phyloP scores from a whole-genome alignment of 768 basidiomycete genomes.

The Polyporus arcularius region DNA sequence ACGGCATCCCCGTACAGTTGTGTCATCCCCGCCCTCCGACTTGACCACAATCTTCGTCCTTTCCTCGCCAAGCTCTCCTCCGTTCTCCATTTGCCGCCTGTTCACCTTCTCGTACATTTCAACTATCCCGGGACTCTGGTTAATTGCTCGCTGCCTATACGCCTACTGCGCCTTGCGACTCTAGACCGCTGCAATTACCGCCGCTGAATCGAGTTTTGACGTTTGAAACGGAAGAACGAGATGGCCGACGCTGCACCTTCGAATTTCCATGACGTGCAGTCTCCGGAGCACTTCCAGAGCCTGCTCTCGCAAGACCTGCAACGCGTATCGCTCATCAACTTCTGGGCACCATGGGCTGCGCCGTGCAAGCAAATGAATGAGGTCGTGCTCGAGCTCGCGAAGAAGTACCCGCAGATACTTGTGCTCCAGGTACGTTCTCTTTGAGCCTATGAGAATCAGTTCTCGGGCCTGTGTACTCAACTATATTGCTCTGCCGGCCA shows the following conservation, averaged over 20 bases:
- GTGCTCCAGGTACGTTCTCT: slow-evolving; percentile 64
- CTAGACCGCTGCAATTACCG: too few relatives aligned
- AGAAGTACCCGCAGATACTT: slow-evolving; percentile 65
- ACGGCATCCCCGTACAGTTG: background rate
- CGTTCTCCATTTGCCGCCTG: background rate
- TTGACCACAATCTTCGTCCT: slow-evolving; percentile 6
- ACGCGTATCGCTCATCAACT: slow-evolving; percentile 85
- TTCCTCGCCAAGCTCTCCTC: background rate
- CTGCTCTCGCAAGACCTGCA: slow-evolving; percentile 76
- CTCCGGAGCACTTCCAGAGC: slow-evolving; percentile 71
- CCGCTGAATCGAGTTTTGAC: background rate
- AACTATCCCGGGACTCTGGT: background rate
- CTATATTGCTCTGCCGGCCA: slow-evolving; percentile 26
- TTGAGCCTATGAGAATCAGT: background rate
- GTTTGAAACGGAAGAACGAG: background rate
- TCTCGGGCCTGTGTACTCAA: background rate
- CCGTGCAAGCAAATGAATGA: slow-evolving; percentile 91
- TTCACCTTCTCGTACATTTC: background rate
- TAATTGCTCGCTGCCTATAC: background rate
- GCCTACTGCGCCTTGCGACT: background rate
- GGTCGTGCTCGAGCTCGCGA: slow-evolving; percentile 71
- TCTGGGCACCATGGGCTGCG: slow-evolving; percentile 92
- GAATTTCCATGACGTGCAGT: slow-evolving; percentile 53
- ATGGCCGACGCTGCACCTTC: slow-evolving; percentile 26
- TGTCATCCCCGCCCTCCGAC: background rate